phyloP scores from a whole-genome alignment of 495 filamentous ascomycete species.

The Penicillium pancosmium region DNA sequence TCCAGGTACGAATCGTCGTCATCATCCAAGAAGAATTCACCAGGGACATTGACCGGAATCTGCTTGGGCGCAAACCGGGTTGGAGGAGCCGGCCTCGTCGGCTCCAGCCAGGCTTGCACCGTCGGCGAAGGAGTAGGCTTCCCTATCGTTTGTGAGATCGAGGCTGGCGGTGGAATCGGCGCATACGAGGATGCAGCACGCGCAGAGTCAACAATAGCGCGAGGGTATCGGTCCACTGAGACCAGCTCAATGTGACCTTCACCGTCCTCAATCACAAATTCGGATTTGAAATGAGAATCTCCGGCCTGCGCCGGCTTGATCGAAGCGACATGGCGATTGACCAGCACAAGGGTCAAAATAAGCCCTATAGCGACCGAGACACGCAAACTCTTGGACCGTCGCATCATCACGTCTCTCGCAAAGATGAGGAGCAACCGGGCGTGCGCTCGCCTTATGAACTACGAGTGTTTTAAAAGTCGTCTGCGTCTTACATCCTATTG shows the following conservation, averaged over 20 bases:
- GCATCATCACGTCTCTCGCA: background rate
- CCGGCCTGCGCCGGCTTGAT: constrained; percentile 10
- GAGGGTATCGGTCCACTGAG: constrained; percentile 15
- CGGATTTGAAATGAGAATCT: background rate
- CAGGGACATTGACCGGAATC: constrained; percentile 28
- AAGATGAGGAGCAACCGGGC: background rate
- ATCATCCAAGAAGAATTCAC: constrained; percentile 4
- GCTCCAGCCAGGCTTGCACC: constrained; percentile 11
- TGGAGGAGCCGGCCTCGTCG: constrained; percentile 12
- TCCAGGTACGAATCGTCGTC: constrained; percentile 2
- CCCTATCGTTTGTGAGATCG: background rate
- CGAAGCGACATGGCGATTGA: constrained; percentile 26
- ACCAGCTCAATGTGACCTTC: constrained; percentile 33
- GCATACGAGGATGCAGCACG: background rate
- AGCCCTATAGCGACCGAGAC: constrained; percentile 17
- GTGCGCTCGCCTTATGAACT: background rate
- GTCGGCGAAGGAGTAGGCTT: background rate
- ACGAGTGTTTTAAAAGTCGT: background rate
- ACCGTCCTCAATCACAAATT: constrained; percentile 14
- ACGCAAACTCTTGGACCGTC: background rate
- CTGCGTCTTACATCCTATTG: background rate
- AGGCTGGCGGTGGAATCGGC: background rate
- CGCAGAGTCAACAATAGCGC: background rate
- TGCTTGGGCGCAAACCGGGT: constrained; percentile 15
- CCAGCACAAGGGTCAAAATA: constrained; percentile 20